Base-by-base conservation (phyloP, 2,329 filamentous ascomycete genomes). In the Alternaria brassicicola region DNA sequence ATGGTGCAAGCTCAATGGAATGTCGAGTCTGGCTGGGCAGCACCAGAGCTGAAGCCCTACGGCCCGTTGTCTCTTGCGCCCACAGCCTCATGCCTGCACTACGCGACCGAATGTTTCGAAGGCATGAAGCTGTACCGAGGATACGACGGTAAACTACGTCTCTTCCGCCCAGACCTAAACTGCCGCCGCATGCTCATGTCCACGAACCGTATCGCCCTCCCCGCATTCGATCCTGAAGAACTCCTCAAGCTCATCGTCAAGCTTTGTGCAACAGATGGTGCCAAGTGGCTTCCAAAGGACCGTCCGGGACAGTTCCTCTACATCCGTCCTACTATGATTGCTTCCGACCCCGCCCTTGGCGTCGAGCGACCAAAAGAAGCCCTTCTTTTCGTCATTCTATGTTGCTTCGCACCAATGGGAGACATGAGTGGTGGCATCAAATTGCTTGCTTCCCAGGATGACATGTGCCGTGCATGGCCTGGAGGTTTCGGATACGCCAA, bases 401-500 rank as follows among this genome's bases (percentile, higher is more conserved):
- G 76, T 59, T 79, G 78, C 62, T 82, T 84, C 61, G 80, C 82
- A 2, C 75, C 77, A 50, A 79, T 83, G 77, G 67, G 77, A 62
- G 55, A 72, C 53, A 64, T 66, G 42, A 68, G 64, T 3, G 70
- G 70, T 39, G 76, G 75, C 6, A 70, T 96, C 83, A 89, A 86
- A 69, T 85, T 96, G 43, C 86, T 94, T 73, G 94, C 93, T 0
- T 91, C 86, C 43, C 85, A 87, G 54, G 88, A 93, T 65, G 91
- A 96, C 76, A 91, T 89, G 82, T 88, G 96, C 57, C 89, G 93
- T 65, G 93, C 93, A 12, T 97, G 93, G 93, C 92, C 92, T 19
- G 93, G 93, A 61, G 93, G 94, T 9, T 96, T 96, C 76, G 93
- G 93, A 1, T 93, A 90, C 73, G 92, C 93, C 60, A 97, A 97